Evolutionary conservation across 2,329 filamentous ascomycete species (phyloP).

Genomic region (Pseudogymnoascus sp.): DNA sequence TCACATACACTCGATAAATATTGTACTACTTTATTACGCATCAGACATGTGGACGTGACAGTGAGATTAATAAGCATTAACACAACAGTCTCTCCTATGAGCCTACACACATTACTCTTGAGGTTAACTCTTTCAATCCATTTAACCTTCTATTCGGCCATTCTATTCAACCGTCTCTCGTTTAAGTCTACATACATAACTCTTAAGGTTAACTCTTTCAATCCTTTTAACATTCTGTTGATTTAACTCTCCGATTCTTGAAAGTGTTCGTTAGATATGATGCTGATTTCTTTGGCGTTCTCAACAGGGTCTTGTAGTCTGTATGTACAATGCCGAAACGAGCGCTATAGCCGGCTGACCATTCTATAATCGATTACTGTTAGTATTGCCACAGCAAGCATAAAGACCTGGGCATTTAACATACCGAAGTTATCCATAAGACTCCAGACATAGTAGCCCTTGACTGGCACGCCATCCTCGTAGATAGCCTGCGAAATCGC

Average conservation of each 20-base stretch:
- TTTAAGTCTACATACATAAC: background rate
- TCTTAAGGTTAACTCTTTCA: background rate
- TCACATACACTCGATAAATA: no score
- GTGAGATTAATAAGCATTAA: no score
- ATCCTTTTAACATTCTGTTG: background rate
- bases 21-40: no score
- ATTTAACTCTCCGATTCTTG: background rate
- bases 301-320: conserved; percentile 22
- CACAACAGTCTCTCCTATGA: no score
- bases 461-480: conserved; percentile 22
- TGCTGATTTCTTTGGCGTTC: conserved; percentile 26
- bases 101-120: no score
- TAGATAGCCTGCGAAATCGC: conserved; percentile 28
- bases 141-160: no score
- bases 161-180: background rate
- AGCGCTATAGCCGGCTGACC: conserved; percentile 24
- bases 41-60: no score
- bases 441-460: conserved; percentile 30
- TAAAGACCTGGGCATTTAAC: conserved; percentile 10
- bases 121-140: no score
- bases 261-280: conserved; percentile 18
- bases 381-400: conserved; percentile 5
- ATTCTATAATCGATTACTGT: conserved; percentile 16
- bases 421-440: conserved; percentile 30
- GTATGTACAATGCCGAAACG: conserved; percentile 26